Base-by-base conservation (phyloP, 257 asterid genomes). In the Nicotiana tabacum region DNA sequence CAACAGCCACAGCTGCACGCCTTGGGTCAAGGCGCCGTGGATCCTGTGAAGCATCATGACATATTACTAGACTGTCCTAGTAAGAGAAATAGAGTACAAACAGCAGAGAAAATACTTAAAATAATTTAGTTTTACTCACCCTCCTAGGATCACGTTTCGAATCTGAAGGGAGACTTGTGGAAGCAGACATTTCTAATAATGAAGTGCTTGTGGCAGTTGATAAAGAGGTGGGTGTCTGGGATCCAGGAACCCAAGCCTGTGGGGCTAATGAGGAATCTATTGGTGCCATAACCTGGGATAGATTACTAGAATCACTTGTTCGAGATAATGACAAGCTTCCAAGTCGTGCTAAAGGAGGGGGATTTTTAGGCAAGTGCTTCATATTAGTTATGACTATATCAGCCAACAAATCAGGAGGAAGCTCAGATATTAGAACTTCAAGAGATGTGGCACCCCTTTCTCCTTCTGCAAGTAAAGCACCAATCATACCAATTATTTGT, bases 1-100 rank as follows among this genome's bases (percentile, higher is more conserved):
- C 95, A 84, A 66, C 89, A 86, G 93, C 85, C 69, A 83, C 92
- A 39, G 86, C 83, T 84, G 74, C 68, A 77, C 97, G 95, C 85
- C 98, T 89, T 9, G 99, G 98, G 87, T 94, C 99, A 87, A 90
- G 98, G 72, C 98, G 99, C 30, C 99, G 98, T 76, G 98, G 98
- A 89, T 96, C 99, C 99, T 96, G 92, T 68, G 86, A 69, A 86
- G 8, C 58, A 37, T 81, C 51, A 84, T 81, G 65, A 85, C 77
- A 58, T 16, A 70, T 33, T 60, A 79, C 60, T 81, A 82, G 64
- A 33, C 65, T 69, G 77, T 79, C 7, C 86, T 48, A 82, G 70
- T 48, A 29, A 81, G 27, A 70, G 55, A 61, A 30, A 32, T 17
- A 65, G 29, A 57, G 33, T 27, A 66, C 3, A 29, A 56, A 53